A percentile compares a stretch with the other conserved stretches of the same genome.
These are phyloP conservation scores for Myxozyma geophila DNA, from an alignment of 805 yeast species.

Conservation along the genomic window DNA sequence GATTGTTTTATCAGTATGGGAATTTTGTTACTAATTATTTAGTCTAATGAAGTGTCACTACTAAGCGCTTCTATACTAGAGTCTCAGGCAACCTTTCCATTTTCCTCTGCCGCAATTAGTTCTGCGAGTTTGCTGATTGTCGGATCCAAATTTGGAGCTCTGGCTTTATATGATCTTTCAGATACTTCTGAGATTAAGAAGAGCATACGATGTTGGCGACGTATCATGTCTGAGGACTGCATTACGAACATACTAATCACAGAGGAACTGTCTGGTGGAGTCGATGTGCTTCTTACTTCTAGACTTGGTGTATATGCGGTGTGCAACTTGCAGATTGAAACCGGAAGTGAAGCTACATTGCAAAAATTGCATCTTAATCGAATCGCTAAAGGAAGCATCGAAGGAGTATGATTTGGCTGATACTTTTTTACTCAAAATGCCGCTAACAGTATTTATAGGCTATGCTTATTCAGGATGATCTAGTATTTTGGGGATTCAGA, in stretches of 20 bases:
- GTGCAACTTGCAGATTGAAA: slow-evolving; percentile 4
- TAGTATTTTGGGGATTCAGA: slow-evolving; percentile 78
- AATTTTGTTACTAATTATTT: not conserved
- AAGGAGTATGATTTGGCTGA: slow-evolving; percentile 54
- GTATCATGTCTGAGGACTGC: slow-evolving; percentile 34
- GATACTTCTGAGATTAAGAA: not conserved
- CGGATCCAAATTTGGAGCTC: slow-evolving; percentile 73
- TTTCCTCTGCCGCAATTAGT: slow-evolving; percentile 61
- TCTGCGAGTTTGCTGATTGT: slow-evolving; percentile 52
- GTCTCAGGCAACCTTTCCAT: slow-evolving; percentile 55
- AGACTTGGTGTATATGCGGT: slow-evolving; percentile 28
- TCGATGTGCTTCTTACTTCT: slow-evolving; percentile 27
- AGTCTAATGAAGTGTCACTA: not conserved
- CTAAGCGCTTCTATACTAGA: slow-evolving; percentile 33
- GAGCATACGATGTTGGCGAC: slow-evolving; percentile 20
- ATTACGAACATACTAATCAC: slow-evolving; percentile 10
- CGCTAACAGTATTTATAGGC: not conserved
- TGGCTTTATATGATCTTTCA: slow-evolving; percentile 56
- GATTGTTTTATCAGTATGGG: not conserved
- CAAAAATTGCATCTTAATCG: slow-evolving; percentile 60
- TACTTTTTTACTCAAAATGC: not conserved
- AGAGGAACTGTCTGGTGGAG: not conserved
- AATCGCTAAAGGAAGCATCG: slow-evolving; percentile 75
- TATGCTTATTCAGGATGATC: slow-evolving; percentile 46
- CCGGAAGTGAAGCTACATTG: slow-evolving; percentile 10